Evolutionary conservation across 768 basidiomycete genomes (phyloP), one percentile per base, ranked within the genome.

Genomic region (Floccularia luteovirens): DNA sequence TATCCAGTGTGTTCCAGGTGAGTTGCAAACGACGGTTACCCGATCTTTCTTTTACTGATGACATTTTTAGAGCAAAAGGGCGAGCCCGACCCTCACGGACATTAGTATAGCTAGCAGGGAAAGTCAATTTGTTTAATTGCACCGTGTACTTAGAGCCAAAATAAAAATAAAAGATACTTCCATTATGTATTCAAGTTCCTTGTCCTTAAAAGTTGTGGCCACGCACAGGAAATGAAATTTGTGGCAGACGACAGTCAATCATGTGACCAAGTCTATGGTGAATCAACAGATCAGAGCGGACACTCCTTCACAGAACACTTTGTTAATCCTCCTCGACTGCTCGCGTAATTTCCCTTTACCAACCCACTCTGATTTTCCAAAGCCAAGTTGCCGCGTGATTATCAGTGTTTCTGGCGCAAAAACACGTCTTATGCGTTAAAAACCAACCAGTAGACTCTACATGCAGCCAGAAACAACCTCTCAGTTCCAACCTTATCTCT

Each of bases 1-100:
- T n/a, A 91, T 91, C 46, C 88, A 90, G 53, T 89, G 86, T 60
- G 72, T 85, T 34, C 85, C 88, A 44, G 89, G 88, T 88, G 50
- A 67, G 81, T 63, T 21, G 19, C 41, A 31, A 20, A 12, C 16
- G 6, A 7, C 32, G 16, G 6, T 10, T 33, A 36, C 28, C 36
- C 32, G 28, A 24, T 23, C 31, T 43, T 22, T 39, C 47, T 35
- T 43, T 50, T 27, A 30, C 21, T 52, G 4, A 53, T 54, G 31
- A 50, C 30, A 38, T 14, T 43, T 39, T 39, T 46, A 89, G 86
- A 90, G 61, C 72, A 75, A 49, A 78, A 83, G 60, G 72, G 66
- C 35, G 84, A 88, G 50, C 68, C 68, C 34, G 86, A 88, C 54
- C 72, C 74, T 24, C 85, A 88, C 56, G 85, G 77, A n/a, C 85